Base-by-base conservation (phyloP, 2,329 filamentous ascomycete species). In the Stachybotrys echinatus region DNA sequence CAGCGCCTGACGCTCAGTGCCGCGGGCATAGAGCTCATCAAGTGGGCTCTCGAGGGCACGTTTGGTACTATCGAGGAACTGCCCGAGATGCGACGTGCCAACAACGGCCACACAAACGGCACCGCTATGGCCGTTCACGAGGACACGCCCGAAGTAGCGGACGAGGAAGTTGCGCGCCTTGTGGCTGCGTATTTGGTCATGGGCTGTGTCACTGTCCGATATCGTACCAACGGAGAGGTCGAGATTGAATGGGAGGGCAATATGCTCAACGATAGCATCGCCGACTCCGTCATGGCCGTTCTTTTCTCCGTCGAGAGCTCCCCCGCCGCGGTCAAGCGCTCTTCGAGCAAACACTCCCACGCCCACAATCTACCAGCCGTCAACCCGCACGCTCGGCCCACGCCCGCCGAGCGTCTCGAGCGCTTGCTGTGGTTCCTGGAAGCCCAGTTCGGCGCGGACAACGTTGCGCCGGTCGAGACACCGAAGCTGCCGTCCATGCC, bases 171-270 rank as follows among this genome's bases (percentile, higher is more conserved):
- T 18, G 69, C 76, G 6, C 69, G 72, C 58, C 65, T 81, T 51
- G 65, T 80, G 52, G 72, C 81, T 47, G 73, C 80, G 4, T 85
- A 85, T 58, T 71, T 84, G 23, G 83, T 99, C 61, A 97, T 99
- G 92, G 92, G 91, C 55, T 94, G 88, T 67, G 84, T 96, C 23
- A 83, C 83, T 7, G 84, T 97, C n/a, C 81, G 85, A 19, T 91
- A 94, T 68, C 80, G 80, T 55, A 80, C 76, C 54, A 85, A 83
- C 57, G 88, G 92, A 50, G 86, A 94, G 63, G 81, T 96, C 6
- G 91, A 95, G 65, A 76, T 97, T 3, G 91, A 96, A 69, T 99
- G 94, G 94, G 92, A 97, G 66, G 94, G 92, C 51, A 99, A 97
- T 65, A 88, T 96, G 74, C 85, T 96, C 62, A 99, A 97, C 66